These are phyloP conservation scores for Candida sithepensis DNA, from an alignment of 805 yeast genomes.

Conservation along the genomic window DNA sequence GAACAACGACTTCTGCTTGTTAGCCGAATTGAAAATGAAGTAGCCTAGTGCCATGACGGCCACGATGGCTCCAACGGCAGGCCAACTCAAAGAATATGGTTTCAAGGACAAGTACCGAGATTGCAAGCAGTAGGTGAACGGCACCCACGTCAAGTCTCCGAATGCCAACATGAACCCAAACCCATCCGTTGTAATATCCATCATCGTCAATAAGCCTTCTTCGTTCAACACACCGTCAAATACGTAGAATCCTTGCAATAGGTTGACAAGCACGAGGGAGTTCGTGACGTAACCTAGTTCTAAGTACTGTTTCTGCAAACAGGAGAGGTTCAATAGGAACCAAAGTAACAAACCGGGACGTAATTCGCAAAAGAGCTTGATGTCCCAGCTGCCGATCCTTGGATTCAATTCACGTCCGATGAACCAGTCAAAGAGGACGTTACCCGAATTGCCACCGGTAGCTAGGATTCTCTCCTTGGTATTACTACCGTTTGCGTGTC, in stretches of 20 bases:
- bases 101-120: slow-evolving; percentile 73
- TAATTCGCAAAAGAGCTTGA: slow-evolving; percentile 88
- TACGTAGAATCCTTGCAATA: slow-evolving; percentile 76
- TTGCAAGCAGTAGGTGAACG: slow-evolving; percentile 87
- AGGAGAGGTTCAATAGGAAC: slow-evolving; percentile 72
- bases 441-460: slow-evolving; percentile 81
- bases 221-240: slow-evolving; percentile 92
- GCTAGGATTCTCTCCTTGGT: slow-evolving; percentile 74
- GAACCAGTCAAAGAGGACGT: slow-evolving; percentile 83
- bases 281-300: slow-evolving; percentile 57
- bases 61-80: slow-evolving; percentile 38
- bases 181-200: slow-evolving; percentile 95
- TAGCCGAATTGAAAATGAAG: slow-evolving; percentile 79
- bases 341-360: slow-evolving; percentile 92
- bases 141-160: slow-evolving; percentile 91
- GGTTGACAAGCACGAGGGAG: slow-evolving; percentile 65
- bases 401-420: slow-evolving; percentile 97
- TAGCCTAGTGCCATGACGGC: slow-evolving; percentile 54
- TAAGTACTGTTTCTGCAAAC: slow-evolving; percentile 77
- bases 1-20: slow-evolving; percentile 81
- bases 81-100: slow-evolving; percentile 50
- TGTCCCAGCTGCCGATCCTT: slow-evolving; percentile 77
- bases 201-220: slow-evolving; percentile 87
- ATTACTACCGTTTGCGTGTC: slow-evolving; percentile 45
- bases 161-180: slow-evolving; percentile 95